Conservation (phyloP, 2,329 filamentous ascomycete genomes). For the Volutella citrinella region DNA sequence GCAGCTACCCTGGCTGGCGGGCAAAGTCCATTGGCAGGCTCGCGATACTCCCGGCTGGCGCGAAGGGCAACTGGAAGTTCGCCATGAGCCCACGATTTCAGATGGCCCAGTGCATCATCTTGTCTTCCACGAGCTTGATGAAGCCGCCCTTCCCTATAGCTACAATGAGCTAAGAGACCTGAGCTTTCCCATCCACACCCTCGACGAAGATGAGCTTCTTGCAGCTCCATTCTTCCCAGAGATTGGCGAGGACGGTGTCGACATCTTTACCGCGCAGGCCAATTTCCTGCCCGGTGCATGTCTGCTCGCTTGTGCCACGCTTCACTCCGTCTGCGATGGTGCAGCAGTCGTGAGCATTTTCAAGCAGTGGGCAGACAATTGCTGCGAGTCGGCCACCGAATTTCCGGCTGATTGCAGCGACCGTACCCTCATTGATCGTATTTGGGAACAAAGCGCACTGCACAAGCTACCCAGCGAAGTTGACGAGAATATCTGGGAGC, state of each 20-base stretch:
- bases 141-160: background rate
- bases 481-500: background rate
- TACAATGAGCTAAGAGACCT: background rate
- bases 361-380: background rate
- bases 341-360: background rate
- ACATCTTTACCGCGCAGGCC: background rate
- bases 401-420: background rate
- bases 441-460: background rate
- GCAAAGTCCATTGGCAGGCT: no score
- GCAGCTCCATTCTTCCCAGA: background rate
- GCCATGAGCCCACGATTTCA: no score
- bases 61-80: no score
- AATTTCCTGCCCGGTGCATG: background rate
- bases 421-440: background rate
- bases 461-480: background rate
- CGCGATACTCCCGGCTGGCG: no score
- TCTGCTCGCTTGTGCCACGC: background rate
- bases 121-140: background rate
- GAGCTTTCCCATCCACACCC: background rate
- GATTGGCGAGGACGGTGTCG: background rate
- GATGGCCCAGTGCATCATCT: background rate
- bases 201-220: background rate
- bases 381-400: background rate
- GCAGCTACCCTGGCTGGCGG: no score
- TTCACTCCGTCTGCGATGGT: background rate